These are phyloP conservation scores for Spizellomyces punctatus DNA, from an alignment of 192 early-diverging fungal species.

Conservation along the genomic window DNA sequence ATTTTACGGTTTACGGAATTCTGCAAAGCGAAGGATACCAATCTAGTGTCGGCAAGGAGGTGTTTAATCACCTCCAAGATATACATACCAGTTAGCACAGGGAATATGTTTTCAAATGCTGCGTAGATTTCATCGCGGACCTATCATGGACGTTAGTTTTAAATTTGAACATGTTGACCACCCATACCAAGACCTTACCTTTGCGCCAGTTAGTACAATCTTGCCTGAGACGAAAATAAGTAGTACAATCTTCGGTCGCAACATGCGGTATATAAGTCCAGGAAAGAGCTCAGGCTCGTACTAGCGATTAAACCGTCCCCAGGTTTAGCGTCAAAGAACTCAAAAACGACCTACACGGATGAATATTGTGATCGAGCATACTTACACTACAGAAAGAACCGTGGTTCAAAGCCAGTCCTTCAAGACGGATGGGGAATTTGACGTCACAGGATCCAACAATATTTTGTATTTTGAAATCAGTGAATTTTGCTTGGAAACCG, in stretches of 20 bases:
- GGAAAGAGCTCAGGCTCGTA: constrained; percentile 99
- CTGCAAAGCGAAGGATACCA: not conserved
- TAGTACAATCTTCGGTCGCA: constrained; percentile 96
- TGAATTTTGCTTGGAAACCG: constrained; percentile 96
- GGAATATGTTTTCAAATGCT: constrained; percentile 97
- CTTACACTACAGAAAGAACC: constrained; percentile 87
- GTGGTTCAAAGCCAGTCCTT: constrained; percentile 94
- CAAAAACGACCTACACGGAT: not conserved
- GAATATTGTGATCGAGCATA: not conserved
- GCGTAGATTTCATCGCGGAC: constrained; percentile 95
- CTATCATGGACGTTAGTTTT: constrained; percentile 8
- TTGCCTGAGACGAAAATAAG: constrained; percentile 99
- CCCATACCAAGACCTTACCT: constrained; percentile 47
- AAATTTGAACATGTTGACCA: constrained; percentile 10
- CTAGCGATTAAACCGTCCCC: constrained; percentile 34
- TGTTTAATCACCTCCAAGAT: not conserved
- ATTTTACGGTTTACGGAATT: constrained; percentile 12
- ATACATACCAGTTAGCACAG: constrained; percentile 68
- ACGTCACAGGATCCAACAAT: constrained; percentile 99
- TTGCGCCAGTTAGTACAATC: constrained; percentile 99
- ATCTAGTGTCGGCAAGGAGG: not conserved
- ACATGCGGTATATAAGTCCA: constrained; percentile 99
- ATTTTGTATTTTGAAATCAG: constrained; percentile 99
- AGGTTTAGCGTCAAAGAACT: not conserved
- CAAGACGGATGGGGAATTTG: constrained; percentile 98